Evolutionary conservation across 768 basidiomycete genomes (phyloP), one percentile per base, ranked within the genome.

Genomic region (Panaeolus cyanescens): DNA sequence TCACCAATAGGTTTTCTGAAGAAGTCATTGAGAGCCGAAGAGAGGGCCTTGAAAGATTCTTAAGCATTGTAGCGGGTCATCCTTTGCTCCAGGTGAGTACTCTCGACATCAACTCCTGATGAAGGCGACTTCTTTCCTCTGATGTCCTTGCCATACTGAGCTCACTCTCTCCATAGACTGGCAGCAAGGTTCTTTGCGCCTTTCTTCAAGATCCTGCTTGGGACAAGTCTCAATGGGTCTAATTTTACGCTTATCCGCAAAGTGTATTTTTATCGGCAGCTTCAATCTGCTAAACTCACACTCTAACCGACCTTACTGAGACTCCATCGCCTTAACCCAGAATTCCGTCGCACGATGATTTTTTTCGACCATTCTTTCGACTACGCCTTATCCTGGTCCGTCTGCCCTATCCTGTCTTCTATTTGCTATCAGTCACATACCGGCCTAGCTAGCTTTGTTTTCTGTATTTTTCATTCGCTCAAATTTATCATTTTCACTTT

Each of bases 1-100:
- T 99, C 78, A 97, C 96, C 32, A 98, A 97, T 71, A 83, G 97
- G 36, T 99, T 99, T 78, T 95, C 95, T 15, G 96, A 99, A 68
- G 97, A 99, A 75, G 91, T 98, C 45, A 98, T 99, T 61, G 96
- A 99, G 75, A 80, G 83, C 59, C 78, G 97, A 61, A 80, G 96
- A 65, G 96, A 99, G 71, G 96, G 96, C 1, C 77, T 99, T 22
- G 96, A 99, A 78, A 80, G 96, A 31, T 99, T 99, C 77, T 74
- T 99, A 68, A 94, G 92, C 67, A 87, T 99, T 64, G 96, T 99
- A 54, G 97, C 97, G 2, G 97, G 97, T 0, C 97, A 99, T 73
- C 97, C 97, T 7, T 79, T 99, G 59, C 78, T 99, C 25, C 96
- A 99, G 87, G 95, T 93, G 64, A 62, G 85, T 75, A n/a, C 28